phyloP scores from a whole-genome alignment of 2,329 filamentous ascomycete species.

The Beauveria sp. region DNA sequence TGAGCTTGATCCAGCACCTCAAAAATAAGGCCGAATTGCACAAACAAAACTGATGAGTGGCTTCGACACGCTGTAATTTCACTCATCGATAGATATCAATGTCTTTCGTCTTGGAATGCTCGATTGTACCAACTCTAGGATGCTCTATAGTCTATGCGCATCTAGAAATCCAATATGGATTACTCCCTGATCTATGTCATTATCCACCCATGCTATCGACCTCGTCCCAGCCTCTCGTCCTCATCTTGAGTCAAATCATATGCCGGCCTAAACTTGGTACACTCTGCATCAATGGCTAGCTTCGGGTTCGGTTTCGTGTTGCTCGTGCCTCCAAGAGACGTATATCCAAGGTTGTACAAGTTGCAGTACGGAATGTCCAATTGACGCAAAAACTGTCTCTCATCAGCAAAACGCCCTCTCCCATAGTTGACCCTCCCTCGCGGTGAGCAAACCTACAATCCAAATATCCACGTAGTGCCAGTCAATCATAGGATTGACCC shows the following conservation, averaged over 20 bases:
- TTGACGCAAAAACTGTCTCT: conserved; percentile 65
- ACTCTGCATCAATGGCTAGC: conserved; percentile 37
- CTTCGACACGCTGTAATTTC: neutral
- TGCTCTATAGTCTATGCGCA: conserved; percentile 10
- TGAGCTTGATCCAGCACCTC: neutral
- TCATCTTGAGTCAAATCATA: conserved; percentile 69
- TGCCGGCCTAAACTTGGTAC: conserved; percentile 55
- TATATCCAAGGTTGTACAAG: conserved; percentile 84
- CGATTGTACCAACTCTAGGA: neutral
- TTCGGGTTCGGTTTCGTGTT: conserved; percentile 88
- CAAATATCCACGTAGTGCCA: conserved; percentile 97
- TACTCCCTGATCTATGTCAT: neutral
- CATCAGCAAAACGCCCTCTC: conserved; percentile 14
- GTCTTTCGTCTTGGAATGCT: neutral
- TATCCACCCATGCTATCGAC: conserved; percentile 31
- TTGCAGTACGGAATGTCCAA: conserved; percentile 76
- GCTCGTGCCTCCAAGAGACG: conserved; percentile 79
- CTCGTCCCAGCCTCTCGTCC: conserved; percentile 71
- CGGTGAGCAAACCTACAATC: conserved; percentile 55
- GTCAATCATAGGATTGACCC: conserved; percentile 91
- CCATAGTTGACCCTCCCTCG: neutral
- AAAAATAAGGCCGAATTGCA: neutral
- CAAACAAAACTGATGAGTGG: neutral
- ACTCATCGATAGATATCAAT: neutral
- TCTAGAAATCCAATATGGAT: neutral